Conservation (phyloP, 169 alveolate genomes). For the Babesia divergens region DNA sequence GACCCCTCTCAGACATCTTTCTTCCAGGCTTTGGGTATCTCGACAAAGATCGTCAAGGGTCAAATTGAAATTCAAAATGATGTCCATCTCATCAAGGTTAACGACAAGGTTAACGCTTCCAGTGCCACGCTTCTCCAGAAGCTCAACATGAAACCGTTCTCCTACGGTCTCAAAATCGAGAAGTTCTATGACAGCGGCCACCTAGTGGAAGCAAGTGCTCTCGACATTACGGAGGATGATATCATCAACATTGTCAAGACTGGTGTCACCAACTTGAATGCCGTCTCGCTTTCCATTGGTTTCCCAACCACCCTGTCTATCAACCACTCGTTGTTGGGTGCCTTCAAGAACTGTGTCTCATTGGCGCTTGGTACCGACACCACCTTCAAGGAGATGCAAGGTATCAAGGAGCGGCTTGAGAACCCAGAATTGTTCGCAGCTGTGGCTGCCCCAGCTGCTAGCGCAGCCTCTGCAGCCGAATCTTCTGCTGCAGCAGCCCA, state of each 20-base stretch:
- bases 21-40: conserved; percentile 98
- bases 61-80: conserved; percentile 95
- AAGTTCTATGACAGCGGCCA: conserved; percentile 93
- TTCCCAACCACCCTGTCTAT: conserved; percentile 92
- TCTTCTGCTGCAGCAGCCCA: conserved; percentile 77
- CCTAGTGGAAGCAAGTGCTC: conserved; percentile 90
- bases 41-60: conserved; percentile 97
- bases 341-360: conserved; percentile 95
- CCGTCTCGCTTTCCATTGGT: conserved; percentile 90
- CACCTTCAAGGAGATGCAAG: conserved; percentile 92
- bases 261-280: conserved; percentile 90
- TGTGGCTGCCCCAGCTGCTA: conserved; percentile 79
- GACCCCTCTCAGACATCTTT: conserved; percentile 99
- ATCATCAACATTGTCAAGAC: conserved; percentile 82
- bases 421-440: conserved; percentile 89
- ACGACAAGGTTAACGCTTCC: conserved; percentile 94
- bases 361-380: conserved; percentile 91
- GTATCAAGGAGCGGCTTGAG: conserved; percentile 86
- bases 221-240: conserved; percentile 92
- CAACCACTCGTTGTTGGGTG: conserved; percentile 92
- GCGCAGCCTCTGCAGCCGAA: conserved; percentile 77
- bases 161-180: conserved; percentile 91
- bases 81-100: conserved; percentile 90
- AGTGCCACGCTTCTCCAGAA: conserved; percentile 95
- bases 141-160: conserved; percentile 95